phyloP scores from a whole-genome alignment of 2,329 filamentous ascomycete species.

The Ophiocordyceps unilateralis region DNA sequence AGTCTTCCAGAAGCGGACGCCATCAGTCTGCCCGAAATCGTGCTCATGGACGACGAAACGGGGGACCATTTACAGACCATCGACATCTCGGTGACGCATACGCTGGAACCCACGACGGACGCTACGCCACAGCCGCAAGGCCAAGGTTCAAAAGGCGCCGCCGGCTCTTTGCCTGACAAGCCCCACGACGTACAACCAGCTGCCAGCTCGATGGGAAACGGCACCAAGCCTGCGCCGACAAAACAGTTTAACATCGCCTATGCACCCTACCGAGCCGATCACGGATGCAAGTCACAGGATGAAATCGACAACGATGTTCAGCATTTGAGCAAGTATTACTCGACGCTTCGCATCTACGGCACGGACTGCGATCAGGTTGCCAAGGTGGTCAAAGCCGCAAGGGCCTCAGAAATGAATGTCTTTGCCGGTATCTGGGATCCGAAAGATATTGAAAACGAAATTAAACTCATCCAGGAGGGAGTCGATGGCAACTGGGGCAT shows the following conservation, averaged over 20 bases:
- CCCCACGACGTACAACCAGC: background rate
- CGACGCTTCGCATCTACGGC: slow-evolving; percentile 59
- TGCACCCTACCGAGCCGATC: slow-evolving; percentile 30
- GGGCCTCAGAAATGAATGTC: slow-evolving; percentile 47
- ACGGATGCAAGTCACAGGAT: slow-evolving; percentile 47
- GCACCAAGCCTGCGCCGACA: background rate
- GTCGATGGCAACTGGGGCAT: slow-evolving; percentile 47
- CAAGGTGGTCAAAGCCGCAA: slow-evolving; percentile 44
- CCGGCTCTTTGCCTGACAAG: background rate
- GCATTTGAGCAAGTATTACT: slow-evolving; percentile 33
- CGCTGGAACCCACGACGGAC: background rate
- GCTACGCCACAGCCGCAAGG: no score
- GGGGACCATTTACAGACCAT: background rate
- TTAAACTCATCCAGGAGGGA: slow-evolving; percentile 41
- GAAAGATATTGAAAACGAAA: slow-evolving; percentile 32
- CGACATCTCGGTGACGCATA: background rate
- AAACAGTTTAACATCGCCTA: slow-evolving; percentile 25
- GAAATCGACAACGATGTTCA: slow-evolving; percentile 50
- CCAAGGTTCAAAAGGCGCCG: background rate
- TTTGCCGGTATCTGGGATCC: slow-evolving; percentile 62
- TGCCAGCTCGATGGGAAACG: background rate
- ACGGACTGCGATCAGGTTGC: slow-evolving; percentile 60
- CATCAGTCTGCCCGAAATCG: background rate
- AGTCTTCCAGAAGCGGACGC: background rate
- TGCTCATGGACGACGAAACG: background rate